Evolutionary conservation across 169 alveolate species (phyloP).

Genomic region (Theileria sp.): DNA sequence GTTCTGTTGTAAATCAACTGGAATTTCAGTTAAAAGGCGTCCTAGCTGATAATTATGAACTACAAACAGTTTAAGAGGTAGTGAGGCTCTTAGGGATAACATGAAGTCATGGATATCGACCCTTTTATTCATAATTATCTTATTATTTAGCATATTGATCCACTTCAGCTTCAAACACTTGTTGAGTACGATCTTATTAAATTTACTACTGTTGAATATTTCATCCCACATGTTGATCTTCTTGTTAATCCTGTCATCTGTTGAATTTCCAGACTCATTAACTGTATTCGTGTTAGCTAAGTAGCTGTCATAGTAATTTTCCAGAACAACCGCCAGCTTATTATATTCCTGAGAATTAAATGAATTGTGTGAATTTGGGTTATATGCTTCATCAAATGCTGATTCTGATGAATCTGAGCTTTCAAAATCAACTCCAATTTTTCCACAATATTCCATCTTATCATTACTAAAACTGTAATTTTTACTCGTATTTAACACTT

Average conservation of each 20-base stretch:
- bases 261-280: background rate
- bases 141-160: slow-evolving; percentile 5
- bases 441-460: background rate
- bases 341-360: background rate
- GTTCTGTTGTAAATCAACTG: slow-evolving; percentile 21
- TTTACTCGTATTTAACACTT: background rate
- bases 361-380: background rate
- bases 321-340: background rate
- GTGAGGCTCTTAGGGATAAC: slow-evolving; percentile 18
- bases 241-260: background rate
- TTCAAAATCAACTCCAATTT: background rate
- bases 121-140: slow-evolving; percentile 5
- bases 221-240: slow-evolving; percentile 14
- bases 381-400: background rate
- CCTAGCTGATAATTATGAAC: slow-evolving; percentile 34
- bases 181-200: slow-evolving; percentile 21
- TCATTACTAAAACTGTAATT: background rate
- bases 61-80: slow-evolving; percentile 11
- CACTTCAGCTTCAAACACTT: background rate
- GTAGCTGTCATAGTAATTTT: slow-evolving; percentile 4
- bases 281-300: background rate
- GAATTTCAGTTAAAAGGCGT: slow-evolving; percentile 22
- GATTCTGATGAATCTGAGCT: slow-evolving; percentile 1
- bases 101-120: slow-evolving; percentile 25
- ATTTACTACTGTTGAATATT: slow-evolving; percentile 9